A percentile compares a stretch with the other conserved stretches of the same genome.
phyloP scores from a whole-genome alignment of 2,329 filamentous ascomycete genomes.

The Aaosphaeria pasadenensis region DNA sequence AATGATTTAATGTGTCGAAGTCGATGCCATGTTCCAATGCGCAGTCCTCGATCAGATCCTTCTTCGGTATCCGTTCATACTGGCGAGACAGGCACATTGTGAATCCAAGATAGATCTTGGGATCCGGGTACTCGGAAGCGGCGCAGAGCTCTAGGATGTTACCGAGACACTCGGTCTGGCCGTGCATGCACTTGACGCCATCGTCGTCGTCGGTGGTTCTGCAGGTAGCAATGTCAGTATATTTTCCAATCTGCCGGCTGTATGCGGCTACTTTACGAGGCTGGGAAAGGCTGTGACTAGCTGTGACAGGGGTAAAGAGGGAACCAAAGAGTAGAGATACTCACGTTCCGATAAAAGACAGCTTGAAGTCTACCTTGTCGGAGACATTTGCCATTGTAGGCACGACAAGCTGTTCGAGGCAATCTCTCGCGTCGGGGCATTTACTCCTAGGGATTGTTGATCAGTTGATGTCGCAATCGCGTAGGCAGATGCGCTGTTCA shows the following conservation, averaged over 20 bases:
- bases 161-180: slow-evolving; percentile 84
- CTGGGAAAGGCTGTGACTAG: not conserved
- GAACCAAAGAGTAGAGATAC: slow-evolving; percentile 17
- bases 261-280: slow-evolving; percentile 3
- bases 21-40: slow-evolving; percentile 88
- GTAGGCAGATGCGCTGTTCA: not conserved
- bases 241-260: not conserved
- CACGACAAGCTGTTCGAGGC: slow-evolving; percentile 74
- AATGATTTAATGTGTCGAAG: slow-evolving; percentile 76
- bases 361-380: slow-evolving; percentile 83
- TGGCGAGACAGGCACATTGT: slow-evolving; percentile 81
- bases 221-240: not conserved
- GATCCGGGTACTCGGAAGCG: slow-evolving; percentile 74
- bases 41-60: slow-evolving; percentile 78
- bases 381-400: slow-evolving; percentile 80
- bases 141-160: slow-evolving; percentile 95
- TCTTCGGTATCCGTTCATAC: slow-evolving; percentile 74
- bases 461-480: too few relatives aligned
- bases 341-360: slow-evolving; percentile 85
- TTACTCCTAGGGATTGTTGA: slow-evolving; percentile 51
- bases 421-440: slow-evolving; percentile 87
- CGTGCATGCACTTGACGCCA: slow-evolving; percentile 85
- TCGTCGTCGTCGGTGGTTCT: slow-evolving; percentile 69
- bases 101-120: slow-evolving; percentile 87
- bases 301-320: not conserved